Base-by-base conservation (phyloP, 2,329 filamentous ascomycete genomes). In the Cytospora mali region DNA sequence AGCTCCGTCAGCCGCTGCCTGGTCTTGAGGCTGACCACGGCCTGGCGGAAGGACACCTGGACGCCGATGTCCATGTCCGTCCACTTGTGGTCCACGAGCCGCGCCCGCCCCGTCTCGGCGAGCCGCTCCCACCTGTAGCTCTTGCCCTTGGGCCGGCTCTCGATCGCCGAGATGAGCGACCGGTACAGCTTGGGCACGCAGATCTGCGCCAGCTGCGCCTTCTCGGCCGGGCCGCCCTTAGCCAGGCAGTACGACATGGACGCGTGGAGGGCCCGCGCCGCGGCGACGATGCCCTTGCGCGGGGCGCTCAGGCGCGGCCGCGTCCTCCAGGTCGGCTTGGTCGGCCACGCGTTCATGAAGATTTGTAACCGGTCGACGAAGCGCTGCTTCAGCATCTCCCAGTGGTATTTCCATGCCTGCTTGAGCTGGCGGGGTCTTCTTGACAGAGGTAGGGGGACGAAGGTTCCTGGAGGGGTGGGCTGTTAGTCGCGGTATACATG, bases 201-300 rank as follows among this genome's bases (percentile, higher is more conserved):
- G 53, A 89, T 74, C 29, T 74, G 73, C 52, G 79, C 74, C 28
- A 90, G 75, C 6, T 79, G 75, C 2, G 70, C 67, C 67, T 77
- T 75, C 75, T 89, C 84, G 6, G 18, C 54, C 18, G 51, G 23
- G 10, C 60, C 60, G 63, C 84, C 86, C 2, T 75, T 74, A 7
- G 88, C 88, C 55, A 89, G 82, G 5, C 84, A 84, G 62, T 81
- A 79, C 68, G 86, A 85, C 79, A 91, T 84, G 67, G 83, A 75
- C 58, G 77, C 75, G 73, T 91, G 87, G 69, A 90, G 76, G 23
- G 77, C 80, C 68, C 84, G 81, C 33, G 87, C 88, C 1, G 80
- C 79, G 1, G 84, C 80, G 10, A 79, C 72, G 53, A 84, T 75
- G 58, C 73, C 71, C 25, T 73, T 67, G 16, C 77, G 77, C 28